phyloP scores from a whole-genome alignment of 1,139 yeast genomes.

The Petasospora rhodanensis region DNA sequence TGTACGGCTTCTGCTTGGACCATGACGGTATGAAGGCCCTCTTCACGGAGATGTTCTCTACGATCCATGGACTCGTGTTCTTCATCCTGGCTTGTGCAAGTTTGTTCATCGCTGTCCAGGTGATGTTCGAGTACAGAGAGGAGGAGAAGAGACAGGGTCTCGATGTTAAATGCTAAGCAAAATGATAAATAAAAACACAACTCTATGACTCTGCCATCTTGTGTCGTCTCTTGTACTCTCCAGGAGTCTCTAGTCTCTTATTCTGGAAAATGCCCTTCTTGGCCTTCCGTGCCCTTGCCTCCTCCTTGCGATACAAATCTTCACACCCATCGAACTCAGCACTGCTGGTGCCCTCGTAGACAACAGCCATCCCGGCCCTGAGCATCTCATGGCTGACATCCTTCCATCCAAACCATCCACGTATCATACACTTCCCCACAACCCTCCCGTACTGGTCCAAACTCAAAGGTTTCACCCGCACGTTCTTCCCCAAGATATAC shows the following conservation, averaged over 20 bases:
- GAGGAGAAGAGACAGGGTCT: constrained; percentile 80
- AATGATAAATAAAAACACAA: not conserved
- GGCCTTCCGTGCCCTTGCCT: constrained; percentile 51
- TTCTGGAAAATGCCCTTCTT: constrained; percentile 70
- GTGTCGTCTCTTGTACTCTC: constrained; percentile 56
- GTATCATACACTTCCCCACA: constrained; percentile 75
- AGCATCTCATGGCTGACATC: constrained; percentile 90
- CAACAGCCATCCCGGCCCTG: constrained; percentile 74
- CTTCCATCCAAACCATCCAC: constrained; percentile 59
- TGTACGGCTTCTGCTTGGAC: constrained; percentile 93
- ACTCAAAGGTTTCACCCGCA: constrained; percentile 71
- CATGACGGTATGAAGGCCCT: constrained; percentile 73
- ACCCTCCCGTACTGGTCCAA: constrained; percentile 88
- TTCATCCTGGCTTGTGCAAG: constrained; percentile 60
- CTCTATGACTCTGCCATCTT: not conserved
- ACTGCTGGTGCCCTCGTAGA: constrained; percentile 75
- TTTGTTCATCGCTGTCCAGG: constrained; percentile 80
- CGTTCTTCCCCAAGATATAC: constrained; percentile 59
- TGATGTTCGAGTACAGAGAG: constrained; percentile 92
- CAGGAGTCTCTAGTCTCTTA: constrained; percentile 64
- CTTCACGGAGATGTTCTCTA: constrained; percentile 65
- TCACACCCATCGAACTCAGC: constrained; percentile 87
- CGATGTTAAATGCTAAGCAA: constrained; percentile 69
- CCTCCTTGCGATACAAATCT: constrained; percentile 50
- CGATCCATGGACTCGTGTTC: constrained; percentile 62